Evolutionary conservation across 2,329 filamentous ascomycete genomes (phyloP).

Genomic region (Parafenestella ontariensis): DNA sequence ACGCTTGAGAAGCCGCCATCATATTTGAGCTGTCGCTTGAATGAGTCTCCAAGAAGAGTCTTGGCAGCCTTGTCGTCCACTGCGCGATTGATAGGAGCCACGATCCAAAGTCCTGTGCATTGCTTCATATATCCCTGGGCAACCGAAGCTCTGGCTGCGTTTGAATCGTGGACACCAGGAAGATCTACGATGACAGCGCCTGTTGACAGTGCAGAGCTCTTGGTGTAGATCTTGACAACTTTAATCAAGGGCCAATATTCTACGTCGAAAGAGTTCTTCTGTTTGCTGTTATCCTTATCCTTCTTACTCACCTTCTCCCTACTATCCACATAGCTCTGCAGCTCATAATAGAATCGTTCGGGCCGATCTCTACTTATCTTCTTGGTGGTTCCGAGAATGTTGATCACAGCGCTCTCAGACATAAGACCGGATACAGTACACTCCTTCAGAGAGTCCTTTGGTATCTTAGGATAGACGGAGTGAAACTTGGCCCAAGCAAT

Average conservation of each 20-base stretch:
- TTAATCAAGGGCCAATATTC: slow-evolving; percentile 63
- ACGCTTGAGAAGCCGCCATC: slow-evolving; percentile 62
- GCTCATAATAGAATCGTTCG: slow-evolving; percentile 52
- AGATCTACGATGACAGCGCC: slow-evolving; percentile 65
- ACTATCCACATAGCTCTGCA: slow-evolving; percentile 63
- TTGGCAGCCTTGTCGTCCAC: slow-evolving; percentile 68
- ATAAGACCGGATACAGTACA: slow-evolving; percentile 53
- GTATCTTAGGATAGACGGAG: slow-evolving; percentile 55
- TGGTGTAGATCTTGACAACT: slow-evolving; percentile 61
- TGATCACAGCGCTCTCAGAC: slow-evolving; percentile 47
- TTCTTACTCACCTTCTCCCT: slow-evolving; percentile 56
- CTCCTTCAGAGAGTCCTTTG: slow-evolving; percentile 49
- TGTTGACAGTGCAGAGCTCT: slow-evolving; percentile 59
- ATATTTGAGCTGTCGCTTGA: slow-evolving; percentile 66
- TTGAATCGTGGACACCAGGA: slow-evolving; percentile 66
- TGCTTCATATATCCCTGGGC: slow-evolving; percentile 66
- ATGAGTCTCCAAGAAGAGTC: slow-evolving; percentile 62
- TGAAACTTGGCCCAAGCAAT: slow-evolving; percentile 61
- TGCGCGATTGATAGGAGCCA: slow-evolving; percentile 67
- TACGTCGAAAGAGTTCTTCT: slow-evolving; percentile 33
- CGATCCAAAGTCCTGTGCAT: slow-evolving; percentile 67
- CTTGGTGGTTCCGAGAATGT: slow-evolving; percentile 57
- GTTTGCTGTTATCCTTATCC: slow-evolving; percentile 21
- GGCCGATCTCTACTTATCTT: slow-evolving; percentile 50
- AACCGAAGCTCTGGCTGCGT: slow-evolving; percentile 65